Evolutionary conservation across 208 protist species (phyloP).

Genomic region (Tritrichomonas musculus): DNA sequence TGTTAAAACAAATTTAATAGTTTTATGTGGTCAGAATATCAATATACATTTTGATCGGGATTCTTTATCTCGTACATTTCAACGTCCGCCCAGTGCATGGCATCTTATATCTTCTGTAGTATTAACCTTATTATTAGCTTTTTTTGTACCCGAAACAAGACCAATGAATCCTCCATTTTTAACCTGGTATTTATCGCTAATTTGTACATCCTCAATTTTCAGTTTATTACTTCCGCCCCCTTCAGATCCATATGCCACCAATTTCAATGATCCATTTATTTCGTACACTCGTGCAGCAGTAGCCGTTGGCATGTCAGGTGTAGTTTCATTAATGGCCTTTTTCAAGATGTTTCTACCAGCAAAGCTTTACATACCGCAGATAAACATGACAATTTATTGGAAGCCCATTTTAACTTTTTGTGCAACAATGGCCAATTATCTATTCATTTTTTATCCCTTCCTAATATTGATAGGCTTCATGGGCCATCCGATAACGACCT

Average conservation of each 20-base stretch:
- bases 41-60: constrained; percentile 23
- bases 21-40: background rate
- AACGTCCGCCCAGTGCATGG: background rate
- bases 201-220: background rate
- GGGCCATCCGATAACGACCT: background rate
- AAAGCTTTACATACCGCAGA: background rate
- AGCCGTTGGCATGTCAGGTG: background rate
- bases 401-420: background rate
- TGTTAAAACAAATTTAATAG: constrained; percentile 19
- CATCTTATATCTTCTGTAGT: background rate
- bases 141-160: background rate
- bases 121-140: background rate
- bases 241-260: constrained; percentile 10
- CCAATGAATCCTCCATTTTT: background rate
- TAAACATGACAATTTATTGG: background rate
- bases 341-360: background rate
- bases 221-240: background rate
- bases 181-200: background rate
- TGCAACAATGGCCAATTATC: background rate
- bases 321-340: background rate
- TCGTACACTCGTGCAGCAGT: background rate
- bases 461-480: background rate
- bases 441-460: background rate
- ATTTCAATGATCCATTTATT: background rate
- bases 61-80: background rate